A percentile compares a stretch with the other conserved stretches of the same genome.
phyloP scores from a whole-genome alignment of 768 basidiomycete species.

The Boletus edulis region DNA sequence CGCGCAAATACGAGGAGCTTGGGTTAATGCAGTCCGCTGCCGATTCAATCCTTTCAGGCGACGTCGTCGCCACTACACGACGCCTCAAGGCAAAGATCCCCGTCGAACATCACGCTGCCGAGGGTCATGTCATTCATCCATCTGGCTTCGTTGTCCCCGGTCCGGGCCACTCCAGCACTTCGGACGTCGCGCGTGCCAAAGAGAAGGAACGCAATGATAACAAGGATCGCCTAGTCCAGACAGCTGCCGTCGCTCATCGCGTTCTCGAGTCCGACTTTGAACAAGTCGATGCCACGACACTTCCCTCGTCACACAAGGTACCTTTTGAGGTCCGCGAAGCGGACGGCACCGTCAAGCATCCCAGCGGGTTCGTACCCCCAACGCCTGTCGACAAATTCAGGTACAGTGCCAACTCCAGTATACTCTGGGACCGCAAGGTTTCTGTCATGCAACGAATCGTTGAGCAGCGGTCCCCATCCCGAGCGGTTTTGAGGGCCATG shows the following conservation, averaged over 20 bases:
- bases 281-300: constrained; percentile 23
- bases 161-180: constrained; percentile 25
- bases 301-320: constrained; percentile 34
- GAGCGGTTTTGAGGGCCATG: constrained; percentile 18
- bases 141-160: constrained; percentile 33
- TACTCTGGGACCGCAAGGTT: constrained; percentile 18
- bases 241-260: constrained; percentile 28
- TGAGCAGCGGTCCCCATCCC: constrained; percentile 13
- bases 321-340: constrained; percentile 39
- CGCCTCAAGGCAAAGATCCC: constrained; percentile 28
- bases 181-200: constrained; percentile 24
- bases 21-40: constrained; percentile 26
- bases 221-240: constrained; percentile 25
- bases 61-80: constrained; percentile 28
- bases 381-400: constrained; percentile 40
- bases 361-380: constrained; percentile 44
- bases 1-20: constrained; percentile 4
- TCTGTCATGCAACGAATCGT: constrained; percentile 7
- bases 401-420: constrained; percentile 7
- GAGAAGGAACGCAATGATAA: constrained; percentile 22
- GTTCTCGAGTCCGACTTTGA: constrained; percentile 32
- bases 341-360: constrained; percentile 40
- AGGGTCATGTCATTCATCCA: constrained; percentile 22
- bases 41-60: constrained; percentile 18
- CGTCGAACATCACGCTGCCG: constrained; percentile 20